Percentiles rank a stretch among this genome's conserved stretches.
phyloP scores from a whole-genome alignment of 2,329 filamentous ascomycete genomes.

The Chaetomium strumarium region DNA sequence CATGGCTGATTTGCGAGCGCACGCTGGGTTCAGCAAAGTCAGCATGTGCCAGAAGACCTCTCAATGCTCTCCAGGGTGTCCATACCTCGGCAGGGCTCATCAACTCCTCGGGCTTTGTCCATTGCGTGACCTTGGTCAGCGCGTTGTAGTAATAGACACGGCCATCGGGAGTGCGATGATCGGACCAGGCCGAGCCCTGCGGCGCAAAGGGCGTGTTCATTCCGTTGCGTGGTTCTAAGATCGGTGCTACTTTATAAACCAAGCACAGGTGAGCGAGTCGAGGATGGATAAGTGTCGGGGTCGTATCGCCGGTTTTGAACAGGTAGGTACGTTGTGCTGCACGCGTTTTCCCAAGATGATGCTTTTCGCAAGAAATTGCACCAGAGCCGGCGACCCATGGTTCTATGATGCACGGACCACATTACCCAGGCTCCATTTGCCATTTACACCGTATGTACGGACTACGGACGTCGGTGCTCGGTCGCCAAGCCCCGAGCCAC shows the following conservation, averaged over 20 bases:
- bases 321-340: background rate
- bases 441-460: too few relatives aligned
- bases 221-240: conserved; percentile 33
- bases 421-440: too few relatives aligned
- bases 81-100: conserved; percentile 76
- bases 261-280: background rate
- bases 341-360: background rate
- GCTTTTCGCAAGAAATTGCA: conserved; percentile 2
- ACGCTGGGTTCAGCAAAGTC: conserved; percentile 46
- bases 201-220: conserved; percentile 36
- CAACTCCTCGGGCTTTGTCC: conserved; percentile 87
- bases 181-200: conserved; percentile 59
- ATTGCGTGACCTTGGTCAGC: conserved; percentile 80
- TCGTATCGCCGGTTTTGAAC: background rate
- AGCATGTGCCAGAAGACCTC: conserved; percentile 3
- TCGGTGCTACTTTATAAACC: background rate
- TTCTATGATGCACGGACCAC: conserved; percentile 3
- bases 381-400: background rate
- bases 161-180: conserved; percentile 74
- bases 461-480: background rate
- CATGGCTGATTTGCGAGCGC: conserved; percentile 78
- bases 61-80: background rate
- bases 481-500: background rate
- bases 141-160: conserved; percentile 88
- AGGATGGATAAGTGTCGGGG: background rate